Evolutionary conservation across 352 stramenopile genomes (phyloP), one percentile per base, ranked within the genome.

Genomic region (Plasmopara viticola): DNA sequence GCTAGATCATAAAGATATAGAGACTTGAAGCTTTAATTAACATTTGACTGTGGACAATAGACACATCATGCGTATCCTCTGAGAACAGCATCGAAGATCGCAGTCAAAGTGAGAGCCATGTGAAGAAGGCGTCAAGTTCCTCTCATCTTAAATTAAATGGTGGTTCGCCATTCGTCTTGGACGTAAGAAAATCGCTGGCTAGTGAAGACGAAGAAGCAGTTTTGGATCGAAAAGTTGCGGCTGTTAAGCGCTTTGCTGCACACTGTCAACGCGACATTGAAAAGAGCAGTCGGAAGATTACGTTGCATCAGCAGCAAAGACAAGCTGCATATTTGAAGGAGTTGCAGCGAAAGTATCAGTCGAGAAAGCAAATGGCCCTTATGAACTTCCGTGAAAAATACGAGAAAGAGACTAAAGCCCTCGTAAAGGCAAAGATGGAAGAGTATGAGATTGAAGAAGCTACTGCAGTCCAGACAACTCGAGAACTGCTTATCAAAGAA

Each of bases 281-380:
- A 44, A 51, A 35, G 1, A 74, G 68, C 18, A 66, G 52, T 4
- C 48, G 40, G 0, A 52, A 51, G 9, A 60, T 80, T 5, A 41
- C 56, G 6, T 33, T 66, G 20, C 71, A 85, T 35, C 64, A 82
- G 14, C 46, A 64, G 2, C 39, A 60, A 28, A 64, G 61, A 38
- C 72, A 80, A 44, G 29, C 28, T 0, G 10, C 46, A 9, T 76
- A 79, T 29, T 43, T 87, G 35, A 66, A 74, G 44, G 73, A 87
- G 17, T 56, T 87, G 29, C 66, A 77, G 51, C 74, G 72, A 40
- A 81, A 83, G 52, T 87, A 77, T 34, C 69, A 82, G 38, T 85
- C 74, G 6, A 84, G 78, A 49, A 81, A 84, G 48, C 69, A 77
- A 29, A 62, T 85, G 62, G 51, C 62, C 28, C 44, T 87, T 4